Evolutionary conservation across 2,329 filamentous ascomycete species (phyloP), one percentile per base, ranked within the genome.

Genomic region (Calonectria pauciramosa): DNA sequence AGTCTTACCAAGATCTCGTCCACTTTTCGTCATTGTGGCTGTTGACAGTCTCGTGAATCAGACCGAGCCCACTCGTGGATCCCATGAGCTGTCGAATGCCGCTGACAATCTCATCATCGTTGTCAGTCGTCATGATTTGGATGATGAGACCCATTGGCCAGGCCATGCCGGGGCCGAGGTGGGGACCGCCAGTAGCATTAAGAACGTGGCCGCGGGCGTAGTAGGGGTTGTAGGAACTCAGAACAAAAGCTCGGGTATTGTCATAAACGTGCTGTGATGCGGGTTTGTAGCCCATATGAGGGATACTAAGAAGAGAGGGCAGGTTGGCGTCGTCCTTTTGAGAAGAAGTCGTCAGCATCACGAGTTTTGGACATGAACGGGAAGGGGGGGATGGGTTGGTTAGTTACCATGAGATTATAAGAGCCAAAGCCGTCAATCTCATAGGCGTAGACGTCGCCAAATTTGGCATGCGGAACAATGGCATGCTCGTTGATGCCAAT

Each of bases 61-160:
- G 84, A 0, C 95, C 96, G 11, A 95, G 87, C n/a, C 89, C 88
- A 78, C 92, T 93, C 3, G 93, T 95, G 74, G 92, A 92, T 77
- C 92, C 91, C 73, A 98, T 91, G 16, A 93, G 86, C 75, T 92
- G 85, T 59, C 79, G 88, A 67, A 98, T 86, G n/a, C 91, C 90
- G n/a, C 86, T 84, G 49, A 86, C 85, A 73, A 98, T 97, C 87
- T 97, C 95, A 0, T 88, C 88, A 67, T 96, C 94, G 71, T 95
- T 90, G 59, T 95, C 90, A 47, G 90, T 92, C 1, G 95, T 98
- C 89, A 96, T 90, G 41, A 94, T 93, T 82, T 94, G 92, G 72
- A 96, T 92, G 63, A 98, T 92, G 77, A 95, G 89, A 59, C 92
- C 94, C 95, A 98, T 97, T 1, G 96, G 95, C 96, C 96, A 98